Evolutionary conservation across 2,329 filamentous ascomycete genomes (phyloP).

Genomic region (Dactylellina drechsleri): DNA sequence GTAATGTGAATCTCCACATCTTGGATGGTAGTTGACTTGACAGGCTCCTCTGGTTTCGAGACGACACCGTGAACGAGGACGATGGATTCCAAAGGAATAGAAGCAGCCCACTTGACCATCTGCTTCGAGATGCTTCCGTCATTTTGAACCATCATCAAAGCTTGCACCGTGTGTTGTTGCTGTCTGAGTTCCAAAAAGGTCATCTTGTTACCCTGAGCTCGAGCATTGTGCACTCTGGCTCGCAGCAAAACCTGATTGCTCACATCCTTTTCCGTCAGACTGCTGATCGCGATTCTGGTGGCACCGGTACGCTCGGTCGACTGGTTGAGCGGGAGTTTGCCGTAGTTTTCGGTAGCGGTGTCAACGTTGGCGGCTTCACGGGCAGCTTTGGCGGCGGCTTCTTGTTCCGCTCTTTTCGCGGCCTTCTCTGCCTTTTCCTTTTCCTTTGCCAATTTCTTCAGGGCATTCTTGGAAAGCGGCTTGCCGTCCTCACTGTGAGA

Average conservation of each 20-base stretch:
- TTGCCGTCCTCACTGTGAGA: slow-evolving; percentile 62
- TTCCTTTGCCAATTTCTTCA: slow-evolving; percentile 89
- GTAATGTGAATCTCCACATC: slow-evolving; percentile 86
- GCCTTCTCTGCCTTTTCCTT: slow-evolving; percentile 89
- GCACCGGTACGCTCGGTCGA: slow-evolving; percentile 68
- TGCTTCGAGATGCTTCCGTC: slow-evolving; percentile 77
- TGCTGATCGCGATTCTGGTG: slow-evolving; percentile 70
- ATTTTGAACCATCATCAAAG: slow-evolving; percentile 74
- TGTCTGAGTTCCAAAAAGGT: slow-evolving; percentile 86
- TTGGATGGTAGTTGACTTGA: slow-evolving; percentile 85
- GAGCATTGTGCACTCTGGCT: slow-evolving; percentile 78
- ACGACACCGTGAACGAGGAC: slow-evolving; percentile 83
- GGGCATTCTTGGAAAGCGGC: slow-evolving; percentile 77
- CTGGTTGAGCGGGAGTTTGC: slow-evolving; percentile 71
- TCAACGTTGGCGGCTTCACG: slow-evolving; percentile 72
- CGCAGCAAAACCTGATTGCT: slow-evolving; percentile 59
- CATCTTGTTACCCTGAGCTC: slow-evolving; percentile 90
- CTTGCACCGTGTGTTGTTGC: slow-evolving; percentile 83
- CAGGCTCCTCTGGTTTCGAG: slow-evolving; percentile 82
- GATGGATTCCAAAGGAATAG: slow-evolving; percentile 80
- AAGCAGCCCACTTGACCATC: slow-evolving; percentile 92
- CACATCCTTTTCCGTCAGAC: slow-evolving; percentile 62
- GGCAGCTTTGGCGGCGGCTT: slow-evolving; percentile 74
- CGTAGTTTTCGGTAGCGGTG: slow-evolving; percentile 81
- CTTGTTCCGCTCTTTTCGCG: slow-evolving; percentile 75